phyloP scores from a whole-genome alignment of 495 filamentous ascomycete genomes.

The Annulohypoxylon bovei region DNA sequence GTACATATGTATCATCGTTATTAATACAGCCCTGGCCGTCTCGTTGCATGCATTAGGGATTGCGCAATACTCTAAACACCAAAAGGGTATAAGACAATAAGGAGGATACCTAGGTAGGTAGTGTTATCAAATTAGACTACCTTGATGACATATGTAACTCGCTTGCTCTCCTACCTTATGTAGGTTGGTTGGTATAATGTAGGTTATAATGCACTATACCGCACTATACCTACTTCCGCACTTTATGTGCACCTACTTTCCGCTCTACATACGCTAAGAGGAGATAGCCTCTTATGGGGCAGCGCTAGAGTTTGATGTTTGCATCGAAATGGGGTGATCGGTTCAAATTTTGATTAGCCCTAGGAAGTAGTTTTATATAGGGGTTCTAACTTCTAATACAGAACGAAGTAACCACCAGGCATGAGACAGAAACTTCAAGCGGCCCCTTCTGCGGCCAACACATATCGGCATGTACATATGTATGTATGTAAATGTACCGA shows the following conservation, averaged over 20 bases:
- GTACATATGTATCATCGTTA: not conserved
- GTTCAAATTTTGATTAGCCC: not conserved
- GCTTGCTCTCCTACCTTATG: not conserved
- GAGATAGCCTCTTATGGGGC: constrained; percentile 2
- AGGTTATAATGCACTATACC: not conserved
- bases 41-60: constrained; percentile 11
- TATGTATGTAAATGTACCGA: constrained; percentile 24
- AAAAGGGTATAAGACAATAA: not conserved
- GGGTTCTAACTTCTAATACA: not conserved
- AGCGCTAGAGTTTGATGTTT: constrained; percentile 10
- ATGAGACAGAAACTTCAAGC: constrained; percentile 30
- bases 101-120: not conserved
- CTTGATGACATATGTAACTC: constrained; percentile 1
- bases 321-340: constrained; percentile 10
- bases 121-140: constrained; percentile 2
- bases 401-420: not conserved
- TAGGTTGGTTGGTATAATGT: not conserved
- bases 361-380: not conserved
- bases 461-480: constrained; percentile 20
- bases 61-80: constrained; percentile 5
- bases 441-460: constrained; percentile 29
- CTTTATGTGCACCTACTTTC: not conserved
- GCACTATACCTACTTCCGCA: not conserved
- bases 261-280: constrained; percentile 3
- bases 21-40: not conserved